These are phyloP conservation scores for Penstemon newberryi DNA, from an alignment of 257 asterid species.

Conservation along the genomic window DNA sequence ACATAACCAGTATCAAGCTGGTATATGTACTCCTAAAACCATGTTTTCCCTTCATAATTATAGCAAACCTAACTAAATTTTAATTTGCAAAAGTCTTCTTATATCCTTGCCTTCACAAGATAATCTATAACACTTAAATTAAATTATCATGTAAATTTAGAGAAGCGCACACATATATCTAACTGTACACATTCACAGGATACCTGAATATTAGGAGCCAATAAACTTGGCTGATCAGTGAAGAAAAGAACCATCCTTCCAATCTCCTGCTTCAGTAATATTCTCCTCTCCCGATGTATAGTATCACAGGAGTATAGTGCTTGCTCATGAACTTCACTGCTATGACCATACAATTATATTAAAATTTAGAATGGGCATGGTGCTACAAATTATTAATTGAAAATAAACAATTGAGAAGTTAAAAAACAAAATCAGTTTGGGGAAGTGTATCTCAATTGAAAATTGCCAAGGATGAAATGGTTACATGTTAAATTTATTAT, in stretches of 20 bases:
- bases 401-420: background rate
- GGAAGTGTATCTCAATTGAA: background rate
- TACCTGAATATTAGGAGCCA: slow-evolving; percentile 99
- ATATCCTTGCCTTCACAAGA: slow-evolving; percentile 11
- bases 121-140: background rate
- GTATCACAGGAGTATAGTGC: slow-evolving; percentile 82
- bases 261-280: slow-evolving; percentile 91
- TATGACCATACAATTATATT: slow-evolving; percentile 29
- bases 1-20: background rate
- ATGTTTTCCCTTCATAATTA: slow-evolving; percentile 3
- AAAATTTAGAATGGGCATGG: slow-evolving; percentile 25
- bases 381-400: slow-evolving; percentile 18
- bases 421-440: slow-evolving; percentile 20
- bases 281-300: slow-evolving; percentile 88
- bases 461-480: slow-evolving; percentile 7
- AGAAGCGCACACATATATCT: slow-evolving; percentile 4
- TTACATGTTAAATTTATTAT: background rate
- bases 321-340: slow-evolving; percentile 97
- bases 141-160: slow-evolving; percentile 7
- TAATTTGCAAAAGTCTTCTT: slow-evolving; percentile 7
- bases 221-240: slow-evolving; percentile 94
- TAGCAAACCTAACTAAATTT: slow-evolving; percentile 17
- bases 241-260: slow-evolving; percentile 98
- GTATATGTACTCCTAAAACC: slow-evolving; percentile 4
- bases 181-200: slow-evolving; percentile 1